A percentile compares a stretch with the other conserved stretches of the same genome.
Evolutionary conservation across 108 stramenopile species (phyloP).

Genomic region (Ochromonas danica): DNA sequence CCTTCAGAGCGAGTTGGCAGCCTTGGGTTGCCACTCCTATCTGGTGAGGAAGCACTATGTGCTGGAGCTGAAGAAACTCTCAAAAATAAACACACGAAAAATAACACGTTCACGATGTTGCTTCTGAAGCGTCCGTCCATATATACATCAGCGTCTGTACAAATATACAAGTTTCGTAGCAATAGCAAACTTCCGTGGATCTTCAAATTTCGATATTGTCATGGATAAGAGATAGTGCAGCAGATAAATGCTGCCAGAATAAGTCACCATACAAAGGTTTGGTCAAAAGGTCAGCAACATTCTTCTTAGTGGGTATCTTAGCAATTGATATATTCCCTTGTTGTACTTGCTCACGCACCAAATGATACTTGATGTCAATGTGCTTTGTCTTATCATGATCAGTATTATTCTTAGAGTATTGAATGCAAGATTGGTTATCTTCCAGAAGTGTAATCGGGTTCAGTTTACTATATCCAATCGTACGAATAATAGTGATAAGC

Average conservation of each 20-base stretch:
- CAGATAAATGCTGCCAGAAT: slow-evolving; percentile 15
- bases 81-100: slow-evolving; percentile 17
- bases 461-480: background rate
- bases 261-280: slow-evolving; percentile 16
- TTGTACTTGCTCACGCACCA: slow-evolving; percentile 18
- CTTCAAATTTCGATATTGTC: slow-evolving; percentile 17
- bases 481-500: background rate
- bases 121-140: slow-evolving; percentile 13
- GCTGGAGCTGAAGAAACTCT: slow-evolving; percentile 14
- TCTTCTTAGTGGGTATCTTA: slow-evolving; percentile 16
- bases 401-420: slow-evolving; percentile 8
- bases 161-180: slow-evolving; percentile 17
- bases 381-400: slow-evolving; percentile 22
- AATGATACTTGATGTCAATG: slow-evolving; percentile 11
- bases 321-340: slow-evolving; percentile 16
- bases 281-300: slow-evolving; percentile 9
- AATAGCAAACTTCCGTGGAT: slow-evolving; percentile 15
- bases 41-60: slow-evolving; percentile 14
- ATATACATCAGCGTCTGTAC: slow-evolving; percentile 15
- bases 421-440: slow-evolving; percentile 19
- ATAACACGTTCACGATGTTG: slow-evolving; percentile 15
- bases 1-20: slow-evolving; percentile 13
- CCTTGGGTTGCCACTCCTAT: slow-evolving; percentile 13
- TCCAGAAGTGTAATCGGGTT: slow-evolving; percentile 4
- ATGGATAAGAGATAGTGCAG: slow-evolving; percentile 15